Base-by-base conservation (phyloP, 1,284 basidiomycete species). In the Cutaneotrichosporon dermatis region DNA sequence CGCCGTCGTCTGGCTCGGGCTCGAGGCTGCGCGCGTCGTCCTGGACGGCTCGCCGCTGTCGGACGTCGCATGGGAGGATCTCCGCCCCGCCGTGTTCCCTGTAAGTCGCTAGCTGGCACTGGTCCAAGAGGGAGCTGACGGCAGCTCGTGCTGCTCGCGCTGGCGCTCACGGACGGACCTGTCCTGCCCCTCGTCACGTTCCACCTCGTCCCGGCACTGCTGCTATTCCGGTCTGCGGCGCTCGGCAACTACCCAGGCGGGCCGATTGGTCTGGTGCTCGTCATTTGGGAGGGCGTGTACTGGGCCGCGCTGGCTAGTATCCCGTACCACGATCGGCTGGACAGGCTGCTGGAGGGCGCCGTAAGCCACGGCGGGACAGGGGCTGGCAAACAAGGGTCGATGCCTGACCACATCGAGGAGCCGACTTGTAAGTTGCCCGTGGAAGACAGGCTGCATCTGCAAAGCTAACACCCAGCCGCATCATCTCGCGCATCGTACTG, bases 401-500 rank as follows among this genome's bases (percentile, higher is more conserved):
- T 66, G 15, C 65, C 66, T 4, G 62, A 60, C 7, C 74, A 76
- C 55, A 59, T 66, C 34, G 73, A 76, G 48, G 75, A 77, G 52
- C 74, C 73, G 2, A 42, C 45, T 16, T 49, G 54, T 55, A 37
- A 55, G 54, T n/a, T 60, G 60, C 43, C 16, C 40, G 40, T 13
- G 40, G 40, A 10, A 12, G 11, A 13, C 40, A 41, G 40, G 40
- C 40, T 5, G n/a, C 40, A 42, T 42, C 10, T 36, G 48, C 48
- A 9, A 35, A 15, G 37, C 54, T 55, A 36, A 55, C 45, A 33
- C 7, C 49, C 55, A 70, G 71, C 72, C 4, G 67, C 77, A 8
- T 73, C 78, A 54, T 70, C 76, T 1, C 66, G 77, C 35, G 73
- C 73, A 0, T 73, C 78, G 0, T 81, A 79, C 62, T 70, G 66